Percentiles rank a stretch among this genome's conserved stretches.
These are phyloP conservation scores for Mucor ambiguus DNA, from an alignment of 371 early-diverging fungal species.

Conservation along the genomic window DNA sequence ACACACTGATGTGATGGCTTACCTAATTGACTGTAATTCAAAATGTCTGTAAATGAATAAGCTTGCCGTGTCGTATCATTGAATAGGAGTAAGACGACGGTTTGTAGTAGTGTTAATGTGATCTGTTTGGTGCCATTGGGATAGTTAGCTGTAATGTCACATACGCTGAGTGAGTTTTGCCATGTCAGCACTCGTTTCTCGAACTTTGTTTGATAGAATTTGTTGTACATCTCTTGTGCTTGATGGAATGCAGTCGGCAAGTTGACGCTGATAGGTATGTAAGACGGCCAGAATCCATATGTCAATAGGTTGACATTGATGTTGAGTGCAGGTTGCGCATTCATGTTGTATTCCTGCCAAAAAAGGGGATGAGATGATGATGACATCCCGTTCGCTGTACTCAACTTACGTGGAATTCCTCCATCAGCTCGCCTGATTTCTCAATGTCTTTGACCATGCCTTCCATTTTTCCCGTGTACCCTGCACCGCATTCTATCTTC, in stretches of 20 bases:
- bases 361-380: neutral
- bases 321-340: slow-evolving; percentile 10
- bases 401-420: slow-evolving; percentile 58
- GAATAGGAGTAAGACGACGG: slow-evolving; percentile 76
- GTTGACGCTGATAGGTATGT: slow-evolving; percentile 68
- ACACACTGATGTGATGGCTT: slow-evolving; percentile 8
- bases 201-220: slow-evolving; percentile 78
- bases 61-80: slow-evolving; percentile 54
- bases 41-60: slow-evolving; percentile 73
- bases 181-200: slow-evolving; percentile 81
- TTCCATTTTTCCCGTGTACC: slow-evolving; percentile 88
- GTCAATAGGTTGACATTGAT: slow-evolving; percentile 83
- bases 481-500: slow-evolving; percentile 86
- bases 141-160: slow-evolving; percentile 74
- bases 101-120: slow-evolving; percentile 75
- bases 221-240: slow-evolving; percentile 70
- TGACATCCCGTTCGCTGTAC: no score
- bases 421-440: slow-evolving; percentile 71
- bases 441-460: slow-evolving; percentile 96
- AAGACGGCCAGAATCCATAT: slow-evolving; percentile 91
- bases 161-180: slow-evolving; percentile 82
- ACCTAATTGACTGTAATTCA: slow-evolving; percentile 65
- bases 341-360: neutral
- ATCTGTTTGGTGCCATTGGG: slow-evolving; percentile 69
- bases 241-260: slow-evolving; percentile 61